phyloP scores from a whole-genome alignment of 1,284 basidiomycete species.

The Marasmius tenuissimus region DNA sequence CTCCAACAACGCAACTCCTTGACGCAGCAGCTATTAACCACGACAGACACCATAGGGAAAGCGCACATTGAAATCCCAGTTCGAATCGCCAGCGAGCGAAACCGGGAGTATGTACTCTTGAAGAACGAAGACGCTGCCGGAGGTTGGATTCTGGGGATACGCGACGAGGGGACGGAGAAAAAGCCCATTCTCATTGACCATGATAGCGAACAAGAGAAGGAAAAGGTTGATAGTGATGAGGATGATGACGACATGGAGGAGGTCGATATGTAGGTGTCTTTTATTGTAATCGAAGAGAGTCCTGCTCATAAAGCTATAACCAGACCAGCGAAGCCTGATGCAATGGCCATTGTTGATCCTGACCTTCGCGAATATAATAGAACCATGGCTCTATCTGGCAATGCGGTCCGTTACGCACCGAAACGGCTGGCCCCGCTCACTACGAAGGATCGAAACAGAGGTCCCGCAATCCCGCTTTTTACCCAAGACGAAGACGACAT shows the following conservation, averaged over 20 bases:
- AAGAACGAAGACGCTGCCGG: conserved; percentile 86
- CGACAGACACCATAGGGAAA: conserved; percentile 92
- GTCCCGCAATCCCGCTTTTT: conserved; percentile 53
- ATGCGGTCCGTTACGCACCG: conserved; percentile 55
- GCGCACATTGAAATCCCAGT: conserved; percentile 89
- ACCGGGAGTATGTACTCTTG: conserved; percentile 90
- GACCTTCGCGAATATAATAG: conserved; percentile 71
- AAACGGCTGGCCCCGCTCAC: conserved; percentile 37
- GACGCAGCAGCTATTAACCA: conserved; percentile 93
- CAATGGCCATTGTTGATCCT: conserved; percentile 41
- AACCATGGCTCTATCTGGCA: conserved; percentile 65
- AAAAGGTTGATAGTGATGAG: conserved; percentile 44
- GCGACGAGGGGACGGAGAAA: conserved; percentile 72
- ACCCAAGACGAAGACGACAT: conserved; percentile 33
- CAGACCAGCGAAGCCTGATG: conserved; percentile 16
- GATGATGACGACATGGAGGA: conserved; percentile 77
- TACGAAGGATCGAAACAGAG: conserved; percentile 30
- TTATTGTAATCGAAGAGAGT: background rate
- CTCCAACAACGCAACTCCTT: conserved; percentile 88
- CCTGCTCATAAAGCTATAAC: background rate
- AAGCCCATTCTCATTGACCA: conserved; percentile 89
- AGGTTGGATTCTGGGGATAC: conserved; percentile 93
- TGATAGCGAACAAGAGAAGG: conserved; percentile 50
- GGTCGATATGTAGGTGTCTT: conserved; percentile 58
- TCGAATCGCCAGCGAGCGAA: conserved; percentile 92